Evolutionary conservation across 306 rosid genomes (phyloP), one percentile per base, ranked within the genome.

Genomic region (Casuarina cunninghamiana): DNA sequence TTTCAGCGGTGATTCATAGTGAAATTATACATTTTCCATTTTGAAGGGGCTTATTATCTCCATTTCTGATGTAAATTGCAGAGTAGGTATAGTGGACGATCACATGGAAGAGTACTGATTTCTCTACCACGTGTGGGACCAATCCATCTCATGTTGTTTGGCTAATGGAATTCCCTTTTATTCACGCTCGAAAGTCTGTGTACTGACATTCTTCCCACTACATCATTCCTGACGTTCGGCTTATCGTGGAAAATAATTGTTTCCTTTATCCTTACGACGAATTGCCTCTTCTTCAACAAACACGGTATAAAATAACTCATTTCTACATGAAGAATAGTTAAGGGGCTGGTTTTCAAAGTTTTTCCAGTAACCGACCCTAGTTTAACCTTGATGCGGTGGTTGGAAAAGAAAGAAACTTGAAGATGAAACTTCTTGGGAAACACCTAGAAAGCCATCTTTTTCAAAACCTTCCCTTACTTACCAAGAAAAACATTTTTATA

Each of bases 91-190:
- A 80, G 89, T 85, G 91, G 87, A 68, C 4, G 71, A 51, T 85
- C 87, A 85, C 87, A 85, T 83, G 81, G 73, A 79, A 73, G 49
- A 54, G 45, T 2, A 69, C 6, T 69, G 53, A 26, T 6, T 44
- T 51, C 41, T 26, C 58, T 15, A 71, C 51, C 66, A 65, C 8
- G 41, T 39, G 82, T 57, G 84, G 93, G 89, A 53, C 84, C 90
- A 81, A 79, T 69, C 86, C 90, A 86, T 82, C 76, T 73, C 74
- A 9, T 83, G 81, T 75, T 86, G 90, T 78, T 89, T 32, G 12
- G 12, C 2, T 79, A 84, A 90, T 89, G 90, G 90, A 71, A 39
- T 11, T 62, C 3, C 37, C 38, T 71, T 79, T 49, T 73, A 45
- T 37, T 71, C 80, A 74, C 62, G 74, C 83, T 45, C 70, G 39